phyloP scores from a whole-genome alignment of 805 yeast species.

The Barnettozyma pratensis region DNA sequence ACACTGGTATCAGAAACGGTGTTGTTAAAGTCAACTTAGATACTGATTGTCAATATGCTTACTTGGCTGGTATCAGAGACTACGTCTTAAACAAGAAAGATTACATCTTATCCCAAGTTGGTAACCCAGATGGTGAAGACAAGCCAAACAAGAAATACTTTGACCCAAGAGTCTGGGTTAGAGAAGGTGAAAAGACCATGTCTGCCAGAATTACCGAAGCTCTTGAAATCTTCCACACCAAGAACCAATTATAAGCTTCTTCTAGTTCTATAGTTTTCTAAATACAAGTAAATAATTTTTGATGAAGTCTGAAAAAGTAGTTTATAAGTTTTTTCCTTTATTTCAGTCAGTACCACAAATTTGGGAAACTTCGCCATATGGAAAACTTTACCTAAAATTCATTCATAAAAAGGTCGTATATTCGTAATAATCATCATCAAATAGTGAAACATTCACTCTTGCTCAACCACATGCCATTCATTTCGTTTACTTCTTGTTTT shows the following conservation, averaged over 20 bases:
- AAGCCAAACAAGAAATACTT: constrained; percentile 99
- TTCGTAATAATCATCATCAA: too few species aligned
- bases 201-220: constrained; percentile 77
- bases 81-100: constrained; percentile 95
- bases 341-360: too few species aligned
- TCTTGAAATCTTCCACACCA: constrained; percentile 80
- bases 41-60: constrained; percentile 98
- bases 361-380: too few species aligned
- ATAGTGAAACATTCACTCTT: too few species aligned
- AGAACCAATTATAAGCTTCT: constrained; percentile 44
- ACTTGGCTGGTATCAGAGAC: constrained; percentile 95
- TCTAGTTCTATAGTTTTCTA: background rate
- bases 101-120: constrained; percentile 82
- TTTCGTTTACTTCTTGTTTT: constrained; percentile 15
- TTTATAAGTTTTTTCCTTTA: too few species aligned
- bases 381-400: too few species aligned
- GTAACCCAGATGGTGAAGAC: constrained; percentile 99
- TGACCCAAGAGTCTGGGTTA: constrained; percentile 99
- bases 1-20: constrained; percentile 87
- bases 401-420: too few species aligned
- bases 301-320: too few species aligned
- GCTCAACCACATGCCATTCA: constrained; percentile 24
- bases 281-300: background rate
- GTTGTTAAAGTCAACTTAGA: constrained; percentile 99
- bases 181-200: constrained; percentile 99